Evolutionary conservation across 805 yeast species (phyloP).

Genomic region (Ogataea kodamae): DNA sequence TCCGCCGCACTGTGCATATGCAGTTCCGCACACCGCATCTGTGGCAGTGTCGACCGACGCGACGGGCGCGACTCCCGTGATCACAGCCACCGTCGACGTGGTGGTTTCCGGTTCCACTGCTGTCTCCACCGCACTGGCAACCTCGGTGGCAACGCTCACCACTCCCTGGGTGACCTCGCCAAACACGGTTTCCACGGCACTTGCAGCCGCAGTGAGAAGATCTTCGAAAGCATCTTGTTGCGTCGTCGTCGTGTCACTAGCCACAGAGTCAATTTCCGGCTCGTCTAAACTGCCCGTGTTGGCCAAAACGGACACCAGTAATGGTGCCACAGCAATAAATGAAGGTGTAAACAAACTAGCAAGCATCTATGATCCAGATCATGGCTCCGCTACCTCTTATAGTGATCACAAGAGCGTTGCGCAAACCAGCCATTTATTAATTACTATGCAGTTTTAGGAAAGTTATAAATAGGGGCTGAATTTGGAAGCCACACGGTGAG

Average conservation of each 20-base stretch:
- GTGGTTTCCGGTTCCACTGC: slow-evolving; percentile 2
- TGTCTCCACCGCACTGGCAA: slow-evolving; percentile 2
- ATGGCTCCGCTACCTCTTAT: slow-evolving; percentile 1
- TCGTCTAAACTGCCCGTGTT: slow-evolving; percentile 21
- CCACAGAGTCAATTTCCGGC: neutral
- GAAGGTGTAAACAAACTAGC: slow-evolving; percentile 14
- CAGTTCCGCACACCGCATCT: slow-evolving; percentile 23
- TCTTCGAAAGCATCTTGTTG: no score
- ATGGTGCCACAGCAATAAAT: slow-evolving; percentile 12
- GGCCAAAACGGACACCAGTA: slow-evolving; percentile 10
- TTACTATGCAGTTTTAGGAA: slow-evolving; percentile 18
- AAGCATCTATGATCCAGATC: slow-evolving; percentile 5
- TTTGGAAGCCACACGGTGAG: slow-evolving; percentile 1
- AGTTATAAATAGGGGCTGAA: slow-evolving; percentile 8
- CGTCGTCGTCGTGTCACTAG: neutral
- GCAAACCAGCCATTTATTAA: slow-evolving; percentile 20
- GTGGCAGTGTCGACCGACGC: slow-evolving; percentile 5
- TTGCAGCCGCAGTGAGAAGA: neutral
- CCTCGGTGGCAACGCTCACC: slow-evolving; percentile 8
- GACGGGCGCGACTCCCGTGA: no score
- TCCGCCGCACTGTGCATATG: slow-evolving; percentile 33
- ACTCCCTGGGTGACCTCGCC: slow-evolving; percentile 2
- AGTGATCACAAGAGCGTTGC: slow-evolving; percentile 1
- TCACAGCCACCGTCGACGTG: slow-evolving; percentile 9
- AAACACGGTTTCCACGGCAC: slow-evolving; percentile 5